Base-by-base conservation (phyloP, 345 rosid species). In the Eucalyptus decipiens region DNA sequence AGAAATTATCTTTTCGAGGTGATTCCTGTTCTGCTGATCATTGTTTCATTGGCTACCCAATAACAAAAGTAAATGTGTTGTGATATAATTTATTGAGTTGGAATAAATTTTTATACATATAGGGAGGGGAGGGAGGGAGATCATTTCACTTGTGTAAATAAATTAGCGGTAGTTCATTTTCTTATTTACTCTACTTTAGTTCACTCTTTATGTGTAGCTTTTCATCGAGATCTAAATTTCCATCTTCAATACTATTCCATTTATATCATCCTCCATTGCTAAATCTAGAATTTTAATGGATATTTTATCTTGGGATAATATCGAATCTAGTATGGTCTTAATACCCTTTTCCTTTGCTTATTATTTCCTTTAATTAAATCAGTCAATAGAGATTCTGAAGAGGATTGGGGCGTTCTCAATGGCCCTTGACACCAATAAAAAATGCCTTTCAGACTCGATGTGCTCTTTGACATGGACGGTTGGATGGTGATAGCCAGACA, bases 341-440 rank as follows among this genome's bases (percentile, higher is more conserved):
- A 18, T 69, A 18, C 43, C 80, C 1, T 69, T 69, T 18, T 34
- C 13, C 80, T 10, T 69, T 69, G 80, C 42, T 18, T 2, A 32
- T 69, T 69, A 0, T 69, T 69, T 69, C 43, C 80, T 69, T 69
- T 3, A 34, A 69, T 45, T 88, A 89, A 88, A 85, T 86, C 94
- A 97, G 99, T 94, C 99, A 11, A 94, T 97, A 90, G 99, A 98
- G 90, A 94, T 95, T 91, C 98, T 94, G 92, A 97, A 96, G 93
- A 95, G 99, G 90, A 93, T 96, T 89, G 99, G 99, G 86, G 99
- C 99, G 30, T 97, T 98, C 90, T 92, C 99, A 28, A 92, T 96
- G 94, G 99, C 99, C 24, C 83, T 97, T 90, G 98, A 97, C 88
- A 96, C 95, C 87, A 95, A 96, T 91, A 98, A 97, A 88, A 95